A percentile compares a stretch with the other conserved stretches of the same genome.
Evolutionary conservation across 148 eudicot species (phyloP).

Genomic region (Rhododendron vialii): DNA sequence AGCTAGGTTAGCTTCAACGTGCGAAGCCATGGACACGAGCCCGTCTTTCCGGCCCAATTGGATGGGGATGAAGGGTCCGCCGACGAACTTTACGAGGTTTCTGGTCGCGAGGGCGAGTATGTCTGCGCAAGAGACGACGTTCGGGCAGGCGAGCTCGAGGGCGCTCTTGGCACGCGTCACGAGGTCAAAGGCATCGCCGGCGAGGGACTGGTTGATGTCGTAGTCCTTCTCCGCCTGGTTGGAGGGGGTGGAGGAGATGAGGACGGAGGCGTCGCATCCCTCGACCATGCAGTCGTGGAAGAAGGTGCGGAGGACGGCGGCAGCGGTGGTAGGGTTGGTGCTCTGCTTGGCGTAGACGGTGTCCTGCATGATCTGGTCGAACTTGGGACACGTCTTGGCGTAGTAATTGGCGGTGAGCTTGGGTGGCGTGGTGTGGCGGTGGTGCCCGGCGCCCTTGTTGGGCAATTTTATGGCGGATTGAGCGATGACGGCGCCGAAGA

Average conservation of each 20-base stretch:
- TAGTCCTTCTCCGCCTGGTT: slow-evolving; percentile 40
- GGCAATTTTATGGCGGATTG: not conserved
- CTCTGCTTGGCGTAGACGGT: slow-evolving; percentile 2
- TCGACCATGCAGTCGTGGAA: slow-evolving; percentile 61
- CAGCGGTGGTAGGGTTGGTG: slow-evolving; percentile 33
- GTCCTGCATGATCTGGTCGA: slow-evolving; percentile 2
- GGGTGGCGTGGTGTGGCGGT: not conserved
- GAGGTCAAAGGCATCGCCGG: slow-evolving; percentile 45
- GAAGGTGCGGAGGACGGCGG: slow-evolving; percentile 37
- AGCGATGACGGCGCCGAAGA: not conserved
- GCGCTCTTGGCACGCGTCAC: slow-evolving; percentile 37
- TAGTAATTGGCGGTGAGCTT: not conserved
- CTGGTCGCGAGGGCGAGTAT: not conserved
- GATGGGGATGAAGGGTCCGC: not conserved
- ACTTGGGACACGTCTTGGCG: slow-evolving; percentile 1
- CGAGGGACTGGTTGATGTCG: slow-evolving; percentile 37
- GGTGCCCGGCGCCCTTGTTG: not conserved
- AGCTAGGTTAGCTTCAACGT: not conserved
- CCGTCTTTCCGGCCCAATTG: slow-evolving; percentile 6
- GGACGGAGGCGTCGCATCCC: slow-evolving; percentile 49
- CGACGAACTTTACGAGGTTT: not conserved
- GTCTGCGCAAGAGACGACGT: slow-evolving; percentile 11
- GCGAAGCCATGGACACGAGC: not conserved
- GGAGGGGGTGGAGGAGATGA: slow-evolving; percentile 27
- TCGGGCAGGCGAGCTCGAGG: slow-evolving; percentile 25